Base-by-base conservation (phyloP, 345 rosid genomes). In the Melastoma malabathricum region DNA sequence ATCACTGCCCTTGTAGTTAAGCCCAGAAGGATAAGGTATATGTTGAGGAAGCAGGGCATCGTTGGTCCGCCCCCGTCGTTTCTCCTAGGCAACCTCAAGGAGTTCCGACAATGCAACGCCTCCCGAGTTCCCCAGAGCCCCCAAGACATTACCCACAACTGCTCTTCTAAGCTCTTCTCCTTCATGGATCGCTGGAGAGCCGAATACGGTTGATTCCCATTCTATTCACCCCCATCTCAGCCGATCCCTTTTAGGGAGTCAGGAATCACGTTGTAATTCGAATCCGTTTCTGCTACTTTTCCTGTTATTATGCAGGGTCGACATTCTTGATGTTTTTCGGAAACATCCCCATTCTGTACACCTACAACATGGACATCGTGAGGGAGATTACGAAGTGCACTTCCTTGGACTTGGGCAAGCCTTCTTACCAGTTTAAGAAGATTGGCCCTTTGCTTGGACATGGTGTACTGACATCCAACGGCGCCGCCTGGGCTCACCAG, bases 371-470 rank as follows among this genome's bases (percentile, higher is more conserved):
- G 27, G 55, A 57, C 4, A 23, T 64, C 13, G 76, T 71, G 52
- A 75, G 50, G 60, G 67, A 63, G 29, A 62, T 68, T 12, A 65
- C 29, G 25, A 31, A 46, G 3, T 68, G 31, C 44, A 68, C 60
- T 10, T 64, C 74, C 18, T 39, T 59, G 56, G 65, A 55, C 50
- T 39, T 65, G 17, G 72, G 74, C 1, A 71, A 68, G 58, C 70
- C 75, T 15, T 43, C 70, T 44, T 64, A 55, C 41, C 47, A 54
- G 45, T 47, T 45, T 10, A 58, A 59, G 50, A 53, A 45, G 15
- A 16, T 17, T 14, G 70, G 66, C 8, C 68, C 66, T 23, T 44
- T 64, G 43, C 47, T 74, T 0, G 75, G 79, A 46, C 56, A 59
- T 25, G 71, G 77, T 44, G 47, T 68, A 38, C 9, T 59, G 49